phyloP scores from a whole-genome alignment of 2,329 filamentous ascomycete genomes.

The Nigrospora oryzae region DNA sequence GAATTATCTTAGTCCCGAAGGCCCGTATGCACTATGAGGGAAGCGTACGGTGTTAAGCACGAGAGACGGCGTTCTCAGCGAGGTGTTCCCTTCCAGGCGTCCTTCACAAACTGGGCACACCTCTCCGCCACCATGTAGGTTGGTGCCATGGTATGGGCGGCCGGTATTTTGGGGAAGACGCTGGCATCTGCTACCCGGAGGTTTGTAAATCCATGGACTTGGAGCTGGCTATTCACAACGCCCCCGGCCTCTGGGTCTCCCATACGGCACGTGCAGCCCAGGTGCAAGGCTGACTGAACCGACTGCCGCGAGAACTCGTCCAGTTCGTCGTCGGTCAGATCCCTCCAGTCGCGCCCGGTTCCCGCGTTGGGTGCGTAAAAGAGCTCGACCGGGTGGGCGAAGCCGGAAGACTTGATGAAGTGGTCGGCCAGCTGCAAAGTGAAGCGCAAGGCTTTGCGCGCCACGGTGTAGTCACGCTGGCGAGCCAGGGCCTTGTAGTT shows the following conservation, averaged over 20 bases:
- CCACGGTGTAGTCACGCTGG: slow-evolving; percentile 14
- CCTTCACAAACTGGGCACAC: slow-evolving; percentile 7
- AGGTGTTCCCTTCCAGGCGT: not conserved
- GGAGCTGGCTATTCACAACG: slow-evolving; percentile 28
- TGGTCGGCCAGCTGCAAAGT: slow-evolving; percentile 19
- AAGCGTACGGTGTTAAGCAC: no score
- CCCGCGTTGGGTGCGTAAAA: slow-evolving; percentile 11
- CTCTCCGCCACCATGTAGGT: slow-evolving; percentile 38
- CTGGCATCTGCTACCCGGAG: slow-evolving; percentile 32
- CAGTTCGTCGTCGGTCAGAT: slow-evolving; percentile 18
- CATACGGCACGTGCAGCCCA: slow-evolving; percentile 31
- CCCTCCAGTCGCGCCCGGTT: slow-evolving; percentile 11
- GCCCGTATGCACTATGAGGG: no score
- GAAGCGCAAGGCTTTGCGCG: slow-evolving; percentile 19
- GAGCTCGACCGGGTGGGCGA: slow-evolving; percentile 14
- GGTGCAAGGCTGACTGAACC: slow-evolving; percentile 20
- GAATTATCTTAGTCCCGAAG: no score
- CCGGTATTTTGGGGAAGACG: slow-evolving; percentile 33
- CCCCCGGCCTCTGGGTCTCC: slow-evolving; percentile 22
- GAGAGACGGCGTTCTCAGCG: not conserved
- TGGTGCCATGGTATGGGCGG: slow-evolving; percentile 34
- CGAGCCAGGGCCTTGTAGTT: slow-evolving; percentile 21
- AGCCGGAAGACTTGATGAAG: slow-evolving; percentile 15
- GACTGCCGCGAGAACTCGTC: slow-evolving; percentile 15
- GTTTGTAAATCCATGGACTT: slow-evolving; percentile 30